Conservation (phyloP, 768 basidiomycete genomes). For the Lentinula lateritia region DNA sequence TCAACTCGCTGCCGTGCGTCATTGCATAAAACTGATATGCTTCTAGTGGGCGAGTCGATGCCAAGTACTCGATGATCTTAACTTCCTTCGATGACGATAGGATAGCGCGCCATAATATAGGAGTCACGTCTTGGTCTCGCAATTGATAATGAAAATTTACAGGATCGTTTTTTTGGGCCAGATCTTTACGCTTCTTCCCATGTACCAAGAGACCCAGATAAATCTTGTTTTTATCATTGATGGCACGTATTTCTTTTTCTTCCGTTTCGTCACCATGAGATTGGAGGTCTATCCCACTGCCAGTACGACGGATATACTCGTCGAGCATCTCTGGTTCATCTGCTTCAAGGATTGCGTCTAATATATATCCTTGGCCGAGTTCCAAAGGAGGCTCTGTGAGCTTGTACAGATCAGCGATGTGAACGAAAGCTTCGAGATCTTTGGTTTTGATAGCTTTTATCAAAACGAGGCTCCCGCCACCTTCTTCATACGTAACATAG, state of each 20-base stretch:
- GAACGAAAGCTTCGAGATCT: slow-evolving; percentile 47
- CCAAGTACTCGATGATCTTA: slow-evolving; percentile 37
- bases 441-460: slow-evolving; percentile 32
- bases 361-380: slow-evolving; percentile 11
- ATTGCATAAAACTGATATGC: slow-evolving; percentile 48
- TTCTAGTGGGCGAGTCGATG: slow-evolving; percentile 36
- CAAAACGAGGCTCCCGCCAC: slow-evolving; percentile 15
- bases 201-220: slow-evolving; percentile 61
- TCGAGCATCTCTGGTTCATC: slow-evolving; percentile 51
- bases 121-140: slow-evolving; percentile 12
- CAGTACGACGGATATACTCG: slow-evolving; percentile 50
- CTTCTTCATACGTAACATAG: neutral
- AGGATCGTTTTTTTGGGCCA: slow-evolving; percentile 46
- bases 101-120: slow-evolving; percentile 42
- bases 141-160: slow-evolving; percentile 21
- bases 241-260: slow-evolving; percentile 17
- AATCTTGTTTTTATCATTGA: slow-evolving; percentile 33
- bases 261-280: slow-evolving; percentile 11
- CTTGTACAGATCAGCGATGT: slow-evolving; percentile 40
- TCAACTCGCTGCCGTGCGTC: slow-evolving; percentile 34
- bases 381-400: slow-evolving; percentile 24
- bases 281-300: slow-evolving; percentile 30
- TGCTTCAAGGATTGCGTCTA: slow-evolving; percentile 24
- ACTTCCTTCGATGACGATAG: slow-evolving; percentile 14
- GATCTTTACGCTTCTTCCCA: slow-evolving; percentile 56